These are phyloP conservation scores for Taxillus chinensis DNA, from an alignment of 164 flowering plant species.

Conservation along the genomic window DNA sequence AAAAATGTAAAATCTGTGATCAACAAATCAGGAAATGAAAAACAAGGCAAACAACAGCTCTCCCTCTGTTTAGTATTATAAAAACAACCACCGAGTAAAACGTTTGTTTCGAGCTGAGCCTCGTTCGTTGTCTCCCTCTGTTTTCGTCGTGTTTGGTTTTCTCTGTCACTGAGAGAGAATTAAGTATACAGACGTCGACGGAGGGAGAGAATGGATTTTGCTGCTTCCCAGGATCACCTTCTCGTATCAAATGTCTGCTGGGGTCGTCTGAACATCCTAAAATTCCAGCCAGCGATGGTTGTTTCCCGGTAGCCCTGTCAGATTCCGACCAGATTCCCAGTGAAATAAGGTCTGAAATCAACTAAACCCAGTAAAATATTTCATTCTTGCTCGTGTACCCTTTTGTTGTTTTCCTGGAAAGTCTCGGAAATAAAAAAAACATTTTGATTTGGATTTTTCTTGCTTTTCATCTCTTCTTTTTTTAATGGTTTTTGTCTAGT, in stretches of 20 bases:
- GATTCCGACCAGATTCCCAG: constrained; percentile 8
- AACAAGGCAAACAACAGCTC: no score
- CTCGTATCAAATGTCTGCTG: constrained; percentile 3
- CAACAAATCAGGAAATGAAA: no score
- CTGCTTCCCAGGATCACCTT: background rate
- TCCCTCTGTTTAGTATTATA: no score
- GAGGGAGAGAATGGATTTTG: background rate
- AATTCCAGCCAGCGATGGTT: constrained; percentile 1
- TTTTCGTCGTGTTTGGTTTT: no score
- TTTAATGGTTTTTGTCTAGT: background rate
- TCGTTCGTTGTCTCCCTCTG: no score
- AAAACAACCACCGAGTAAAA: no score
- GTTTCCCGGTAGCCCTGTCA: constrained; percentile 6
- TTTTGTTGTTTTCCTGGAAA: background rate
- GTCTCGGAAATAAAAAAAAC: background rate
- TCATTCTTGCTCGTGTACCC: background rate
- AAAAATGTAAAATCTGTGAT: no score
- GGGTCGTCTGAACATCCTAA: constrained; percentile 1
- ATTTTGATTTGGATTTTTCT: no score
- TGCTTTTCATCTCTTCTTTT: background rate
- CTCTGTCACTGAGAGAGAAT: no score
- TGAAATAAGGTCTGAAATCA: background rate
- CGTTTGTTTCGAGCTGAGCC: no score
- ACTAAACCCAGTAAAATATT: background rate
- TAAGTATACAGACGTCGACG: no score